phyloP scores from a whole-genome alignment of 139 green algal species.

The Pseudopediastrum boryanum region DNA sequence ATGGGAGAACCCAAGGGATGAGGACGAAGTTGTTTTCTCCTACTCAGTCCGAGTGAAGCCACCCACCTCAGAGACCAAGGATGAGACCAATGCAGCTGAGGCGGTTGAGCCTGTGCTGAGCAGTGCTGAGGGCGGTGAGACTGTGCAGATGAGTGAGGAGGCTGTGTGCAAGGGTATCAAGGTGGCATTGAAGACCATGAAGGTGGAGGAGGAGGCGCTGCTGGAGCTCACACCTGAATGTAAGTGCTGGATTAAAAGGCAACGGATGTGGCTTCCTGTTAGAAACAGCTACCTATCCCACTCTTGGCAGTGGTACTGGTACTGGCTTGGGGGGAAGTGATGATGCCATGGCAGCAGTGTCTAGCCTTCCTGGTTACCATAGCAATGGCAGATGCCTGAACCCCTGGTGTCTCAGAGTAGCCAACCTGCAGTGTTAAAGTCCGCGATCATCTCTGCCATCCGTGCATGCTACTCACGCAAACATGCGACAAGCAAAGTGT shows the following conservation, averaged over 20 bases:
- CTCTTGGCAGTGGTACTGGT: background rate
- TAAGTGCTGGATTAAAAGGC: slow-evolving; percentile 50
- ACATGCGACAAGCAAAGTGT: no score
- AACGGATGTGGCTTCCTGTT: no score
- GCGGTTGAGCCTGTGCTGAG: background rate
- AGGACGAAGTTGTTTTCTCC: slow-evolving; percentile 72
- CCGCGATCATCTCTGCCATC: no score
- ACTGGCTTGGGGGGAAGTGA: background rate
- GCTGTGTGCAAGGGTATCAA: slow-evolving; percentile 53
- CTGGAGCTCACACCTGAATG: slow-evolving; percentile 74
- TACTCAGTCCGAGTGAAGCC: slow-evolving; percentile 1
- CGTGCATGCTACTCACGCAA: no score
- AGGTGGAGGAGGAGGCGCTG: slow-evolving; percentile 67
- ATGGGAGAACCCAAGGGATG: slow-evolving; percentile 63
- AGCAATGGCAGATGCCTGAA: no score
- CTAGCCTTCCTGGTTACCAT: background rate
- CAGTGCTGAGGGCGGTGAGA: slow-evolving; percentile 51
- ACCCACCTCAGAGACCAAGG: background rate
- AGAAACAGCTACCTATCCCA: background rate
- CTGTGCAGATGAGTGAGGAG: slow-evolving; percentile 56
- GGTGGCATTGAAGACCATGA: slow-evolving; percentile 79
- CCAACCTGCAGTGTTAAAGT: background rate
- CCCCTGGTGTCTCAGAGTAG: background rate
- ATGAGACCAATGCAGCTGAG: slow-evolving; percentile 8
- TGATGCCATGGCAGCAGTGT: background rate